Evolutionary conservation across 257 asterid species (phyloP).

Genomic region (Petunia secreta): DNA sequence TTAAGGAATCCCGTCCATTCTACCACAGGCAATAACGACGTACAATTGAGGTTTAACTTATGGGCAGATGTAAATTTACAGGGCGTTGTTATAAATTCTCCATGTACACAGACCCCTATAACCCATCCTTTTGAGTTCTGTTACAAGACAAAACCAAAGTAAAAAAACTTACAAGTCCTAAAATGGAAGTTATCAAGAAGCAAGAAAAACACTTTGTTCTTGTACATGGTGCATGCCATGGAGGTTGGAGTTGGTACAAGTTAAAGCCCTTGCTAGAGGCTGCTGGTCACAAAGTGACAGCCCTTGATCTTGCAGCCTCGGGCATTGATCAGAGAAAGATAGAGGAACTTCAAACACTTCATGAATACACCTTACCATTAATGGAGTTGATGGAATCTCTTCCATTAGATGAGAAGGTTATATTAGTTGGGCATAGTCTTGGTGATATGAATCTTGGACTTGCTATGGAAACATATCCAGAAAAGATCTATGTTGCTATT

Average conservation of each 20-base stretch:
- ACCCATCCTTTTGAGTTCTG: not conserved
- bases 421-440: constrained; percentile 38
- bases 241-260: constrained; percentile 43
- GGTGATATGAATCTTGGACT: constrained; percentile 37
- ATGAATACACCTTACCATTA: constrained; percentile 34
- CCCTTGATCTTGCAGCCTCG: constrained; percentile 35
- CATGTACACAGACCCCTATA: too few species aligned
- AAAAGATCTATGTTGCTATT: constrained; percentile 33
- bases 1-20: too few species aligned
- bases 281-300: constrained; percentile 32
- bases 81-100: too few species aligned
- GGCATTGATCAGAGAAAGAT: constrained; percentile 23
- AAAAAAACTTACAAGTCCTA: not conserved
- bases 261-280: constrained; percentile 22
- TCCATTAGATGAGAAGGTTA: constrained; percentile 33
- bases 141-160: not conserved
- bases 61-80: too few species aligned
- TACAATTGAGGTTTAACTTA: too few species aligned
- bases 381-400: constrained; percentile 34
- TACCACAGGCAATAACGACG: too few species aligned
- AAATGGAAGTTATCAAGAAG: not conserved
- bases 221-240: constrained; percentile 37
- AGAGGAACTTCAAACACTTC: constrained; percentile 22
- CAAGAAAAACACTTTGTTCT: constrained; percentile 29
- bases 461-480: constrained; percentile 35